A percentile compares a stretch with the other conserved stretches of the same genome.
These are phyloP conservation scores for Monilinia fructigena DNA, from an alignment of 2,329 filamentous ascomycete genomes.

Conservation along the genomic window DNA sequence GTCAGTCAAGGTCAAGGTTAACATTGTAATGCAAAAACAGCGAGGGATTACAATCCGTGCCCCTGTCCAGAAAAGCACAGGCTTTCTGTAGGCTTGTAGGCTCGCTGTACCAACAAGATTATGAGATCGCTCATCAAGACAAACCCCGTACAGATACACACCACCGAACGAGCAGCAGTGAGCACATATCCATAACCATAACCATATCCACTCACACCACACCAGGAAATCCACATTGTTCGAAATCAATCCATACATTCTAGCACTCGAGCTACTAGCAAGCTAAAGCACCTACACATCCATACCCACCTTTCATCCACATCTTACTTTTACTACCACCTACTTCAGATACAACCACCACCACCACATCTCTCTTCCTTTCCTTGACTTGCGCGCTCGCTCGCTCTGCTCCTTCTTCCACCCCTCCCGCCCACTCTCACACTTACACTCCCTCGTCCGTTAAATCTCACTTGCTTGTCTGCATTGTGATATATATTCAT, in stretches of 20 bases:
- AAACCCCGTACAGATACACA: slow-evolving; percentile 12
- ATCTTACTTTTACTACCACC: slow-evolving; percentile 23
- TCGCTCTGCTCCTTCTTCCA: slow-evolving; percentile 16
- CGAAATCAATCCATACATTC: slow-evolving; percentile 5
- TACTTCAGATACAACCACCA: slow-evolving; percentile 14
- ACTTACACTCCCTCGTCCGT: background rate
- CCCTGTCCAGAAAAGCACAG: slow-evolving; percentile 17
- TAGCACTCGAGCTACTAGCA: slow-evolving; percentile 22
- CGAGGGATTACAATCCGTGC: slow-evolving; percentile 12
- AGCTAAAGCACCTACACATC: slow-evolving; percentile 28
- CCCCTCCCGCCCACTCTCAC: slow-evolving; percentile 18
- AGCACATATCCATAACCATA: slow-evolving; percentile 5
- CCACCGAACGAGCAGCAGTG: slow-evolving; percentile 10
- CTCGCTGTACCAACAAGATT: slow-evolving; percentile 18
- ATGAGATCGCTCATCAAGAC: slow-evolving; percentile 20
- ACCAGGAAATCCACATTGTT: slow-evolving; percentile 23
- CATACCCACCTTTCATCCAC: slow-evolving; percentile 15
- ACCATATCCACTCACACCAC: slow-evolving; percentile 10
- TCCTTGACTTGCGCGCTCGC: slow-evolving; percentile 17
- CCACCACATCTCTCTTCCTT: slow-evolving; percentile 14
- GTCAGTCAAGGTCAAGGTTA: slow-evolving; percentile 1
- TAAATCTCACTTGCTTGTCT: slow-evolving; percentile 10
- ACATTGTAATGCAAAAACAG: slow-evolving; percentile 2
- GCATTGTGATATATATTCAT: slow-evolving; percentile 20
- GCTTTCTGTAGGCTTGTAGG: slow-evolving; percentile 13